phyloP scores from a whole-genome alignment of 2,329 filamentous ascomycete genomes.

The Drechslera avenae region DNA sequence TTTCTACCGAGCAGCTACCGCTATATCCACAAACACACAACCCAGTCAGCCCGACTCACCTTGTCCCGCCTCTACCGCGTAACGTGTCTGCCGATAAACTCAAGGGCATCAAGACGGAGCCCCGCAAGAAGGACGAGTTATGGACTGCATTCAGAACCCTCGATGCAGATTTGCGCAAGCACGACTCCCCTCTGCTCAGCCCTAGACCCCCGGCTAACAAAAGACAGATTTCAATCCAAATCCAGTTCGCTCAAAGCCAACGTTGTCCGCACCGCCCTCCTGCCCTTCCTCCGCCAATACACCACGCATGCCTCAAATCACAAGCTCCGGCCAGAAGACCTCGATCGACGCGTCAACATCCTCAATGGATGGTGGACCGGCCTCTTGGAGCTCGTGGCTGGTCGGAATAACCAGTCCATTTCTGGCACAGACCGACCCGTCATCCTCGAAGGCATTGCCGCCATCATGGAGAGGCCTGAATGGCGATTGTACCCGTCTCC shows the following conservation, averaged over 20 bases:
- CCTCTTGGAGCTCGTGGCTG: slow-evolving; percentile 80
- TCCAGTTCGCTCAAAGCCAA: slow-evolving; percentile 75
- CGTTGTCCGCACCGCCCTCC: slow-evolving; percentile 70
- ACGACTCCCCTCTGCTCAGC: slow-evolving; percentile 26
- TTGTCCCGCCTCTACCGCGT: slow-evolving; percentile 51
- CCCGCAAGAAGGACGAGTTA: slow-evolving; percentile 69
- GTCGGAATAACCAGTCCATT: slow-evolving; percentile 74
- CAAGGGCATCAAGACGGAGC: slow-evolving; percentile 46
- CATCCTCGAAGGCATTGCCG: slow-evolving; percentile 76
- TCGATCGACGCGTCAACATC: slow-evolving; percentile 79
- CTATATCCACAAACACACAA: slow-evolving; percentile 42
- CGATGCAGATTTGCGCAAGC: slow-evolving; percentile 72
- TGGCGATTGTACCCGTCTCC: slow-evolving; percentile 77
- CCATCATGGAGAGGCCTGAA: slow-evolving; percentile 86
- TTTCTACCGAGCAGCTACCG: slow-evolving; percentile 55
- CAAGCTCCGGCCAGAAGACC: slow-evolving; percentile 73
- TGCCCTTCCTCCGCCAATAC: slow-evolving; percentile 78
- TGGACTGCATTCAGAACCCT: slow-evolving; percentile 71
- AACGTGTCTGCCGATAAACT: slow-evolving; percentile 50
- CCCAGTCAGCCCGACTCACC: slow-evolving; percentile 39
- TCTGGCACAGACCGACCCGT: slow-evolving; percentile 82
- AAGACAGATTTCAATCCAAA: slow-evolving; percentile 69
- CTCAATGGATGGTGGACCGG: slow-evolving; percentile 91
- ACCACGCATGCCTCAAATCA: slow-evolving; percentile 69
- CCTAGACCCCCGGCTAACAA: slow-evolving; percentile 9